These are phyloP conservation scores for Cytospora piceae DNA, from an alignment of 2,329 filamentous ascomycete species.

Conservation along the genomic window DNA sequence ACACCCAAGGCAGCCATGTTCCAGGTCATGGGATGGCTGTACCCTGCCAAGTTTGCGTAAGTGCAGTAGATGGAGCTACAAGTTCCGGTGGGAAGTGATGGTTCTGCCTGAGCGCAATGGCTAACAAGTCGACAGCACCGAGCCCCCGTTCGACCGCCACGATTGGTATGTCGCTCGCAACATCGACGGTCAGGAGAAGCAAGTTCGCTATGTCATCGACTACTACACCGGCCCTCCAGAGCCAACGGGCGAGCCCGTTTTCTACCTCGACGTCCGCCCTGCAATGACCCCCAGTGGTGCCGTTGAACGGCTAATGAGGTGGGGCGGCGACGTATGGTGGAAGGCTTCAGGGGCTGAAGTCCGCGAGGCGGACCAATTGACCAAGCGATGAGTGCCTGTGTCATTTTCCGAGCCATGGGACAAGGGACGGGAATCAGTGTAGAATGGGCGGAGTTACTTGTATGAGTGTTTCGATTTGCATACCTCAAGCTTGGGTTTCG, in stretches of 20 bases:
- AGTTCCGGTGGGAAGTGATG: not conserved
- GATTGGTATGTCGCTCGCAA: slow-evolving; percentile 92
- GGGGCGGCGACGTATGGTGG: slow-evolving; percentile 96
- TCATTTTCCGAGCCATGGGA: slow-evolving; percentile 14
- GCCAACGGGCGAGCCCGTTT: slow-evolving; percentile 86
- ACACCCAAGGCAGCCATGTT: slow-evolving; percentile 90
- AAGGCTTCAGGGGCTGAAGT: slow-evolving; percentile 75
- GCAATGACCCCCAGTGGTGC: slow-evolving; percentile 81
- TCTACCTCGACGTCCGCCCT: slow-evolving; percentile 92
- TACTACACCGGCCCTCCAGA: slow-evolving; percentile 88
- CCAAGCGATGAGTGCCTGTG: slow-evolving; percentile 4
- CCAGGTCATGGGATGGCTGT: slow-evolving; percentile 77
- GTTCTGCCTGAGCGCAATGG: not conserved
- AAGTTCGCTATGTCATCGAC: slow-evolving; percentile 94
- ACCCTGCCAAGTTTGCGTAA: slow-evolving; percentile 78
- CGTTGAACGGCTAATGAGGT: slow-evolving; percentile 80
- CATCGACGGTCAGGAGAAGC: slow-evolving; percentile 67
- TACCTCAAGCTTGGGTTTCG: slow-evolving; percentile 9
- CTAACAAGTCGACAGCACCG: slow-evolving; percentile 55
- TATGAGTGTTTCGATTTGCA: not conserved
- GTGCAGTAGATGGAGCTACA: slow-evolving; percentile 37
- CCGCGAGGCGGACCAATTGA: slow-evolving; percentile 44
- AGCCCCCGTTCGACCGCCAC: slow-evolving; percentile 92
- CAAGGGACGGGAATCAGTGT: not conserved
- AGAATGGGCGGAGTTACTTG: not conserved